A percentile compares a stretch with the other conserved stretches of the same genome.
Evolutionary conservation across 805 yeast genomes (phyloP).

Genomic region (Nakazawaea siamensis): DNA sequence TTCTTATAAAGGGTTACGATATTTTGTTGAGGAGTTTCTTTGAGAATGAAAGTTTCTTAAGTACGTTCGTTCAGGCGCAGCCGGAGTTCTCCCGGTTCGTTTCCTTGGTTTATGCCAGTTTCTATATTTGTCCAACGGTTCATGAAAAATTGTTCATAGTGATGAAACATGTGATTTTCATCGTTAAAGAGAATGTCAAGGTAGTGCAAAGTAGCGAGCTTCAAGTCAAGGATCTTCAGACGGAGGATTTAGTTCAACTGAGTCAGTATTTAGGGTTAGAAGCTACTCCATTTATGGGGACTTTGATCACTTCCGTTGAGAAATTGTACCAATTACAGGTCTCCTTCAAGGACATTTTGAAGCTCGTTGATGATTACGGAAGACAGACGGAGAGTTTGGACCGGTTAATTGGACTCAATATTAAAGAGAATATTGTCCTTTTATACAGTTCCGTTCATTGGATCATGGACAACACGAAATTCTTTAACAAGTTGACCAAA

Average conservation of each 20-base stretch:
- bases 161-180: constrained; percentile 8
- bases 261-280: too few relatives aligned
- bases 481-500: constrained; percentile 4
- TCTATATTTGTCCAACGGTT: constrained; percentile 8
- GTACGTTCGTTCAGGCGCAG: not conserved
- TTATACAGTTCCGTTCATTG: constrained; percentile 8
- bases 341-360: constrained; percentile 5
- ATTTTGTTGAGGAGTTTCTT: constrained; percentile 1
- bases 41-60: constrained; percentile 6
- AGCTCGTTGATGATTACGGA: constrained; percentile 2
- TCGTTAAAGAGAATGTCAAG: constrained; percentile 1
- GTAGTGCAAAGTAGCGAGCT: too few relatives aligned
- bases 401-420: constrained; percentile 3
- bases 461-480: constrained; percentile 4
- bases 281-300: constrained; percentile 1
- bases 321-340: constrained; percentile 9
- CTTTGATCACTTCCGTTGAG: constrained; percentile 7
- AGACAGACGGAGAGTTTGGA: not conserved
- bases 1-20: constrained; percentile 1
- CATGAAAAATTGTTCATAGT: constrained; percentile 7
- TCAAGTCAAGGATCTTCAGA: too few relatives aligned
- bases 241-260: too few relatives aligned
- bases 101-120: constrained; percentile 2
- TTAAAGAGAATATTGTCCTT: constrained; percentile 2
- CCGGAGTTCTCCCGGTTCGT: constrained; percentile 1